These are phyloP conservation scores for Isochrysis galbana DNA, from an alignment of 78 protist species.

Conservation along the genomic window DNA sequence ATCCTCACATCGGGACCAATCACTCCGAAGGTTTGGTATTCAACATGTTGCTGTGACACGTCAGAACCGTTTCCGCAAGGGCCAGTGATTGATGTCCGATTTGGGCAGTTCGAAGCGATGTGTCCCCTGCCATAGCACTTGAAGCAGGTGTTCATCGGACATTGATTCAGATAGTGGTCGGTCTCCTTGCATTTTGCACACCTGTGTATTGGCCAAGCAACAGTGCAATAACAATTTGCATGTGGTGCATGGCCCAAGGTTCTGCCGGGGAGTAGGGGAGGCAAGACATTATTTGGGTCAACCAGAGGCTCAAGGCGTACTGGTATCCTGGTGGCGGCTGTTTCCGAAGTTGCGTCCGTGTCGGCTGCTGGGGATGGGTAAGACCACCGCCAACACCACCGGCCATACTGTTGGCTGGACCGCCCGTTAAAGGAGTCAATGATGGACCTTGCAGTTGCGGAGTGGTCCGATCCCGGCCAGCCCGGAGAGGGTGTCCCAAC, in stretches of 20 bases:
- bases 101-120: background rate
- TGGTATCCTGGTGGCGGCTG: background rate
- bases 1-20: too few relatives aligned
- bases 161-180: background rate
- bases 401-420: background rate
- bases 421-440: background rate
- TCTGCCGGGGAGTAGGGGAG: too few relatives aligned
- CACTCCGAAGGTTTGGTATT: too few relatives aligned
- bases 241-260: too few relatives aligned
- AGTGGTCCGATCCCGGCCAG: background rate
- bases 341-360: too few relatives aligned
- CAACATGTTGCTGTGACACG: too few relatives aligned
- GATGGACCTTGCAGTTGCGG: background rate
- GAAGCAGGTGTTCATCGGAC: background rate
- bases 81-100: too few relatives aligned
- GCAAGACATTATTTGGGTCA: too few relatives aligned
- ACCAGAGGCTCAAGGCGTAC: too few relatives aligned
- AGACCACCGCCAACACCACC: background rate
- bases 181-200: background rate
- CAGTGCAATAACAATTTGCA: too few relatives aligned
- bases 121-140: background rate
- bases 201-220: too few relatives aligned
- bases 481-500: background rate
- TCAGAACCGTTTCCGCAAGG: too few relatives aligned
- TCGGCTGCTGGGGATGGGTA: background rate